These are phyloP conservation scores for Rhizomucor pusillus DNA, from an alignment of 371 early-diverging fungal genomes.

Conservation along the genomic window DNA sequence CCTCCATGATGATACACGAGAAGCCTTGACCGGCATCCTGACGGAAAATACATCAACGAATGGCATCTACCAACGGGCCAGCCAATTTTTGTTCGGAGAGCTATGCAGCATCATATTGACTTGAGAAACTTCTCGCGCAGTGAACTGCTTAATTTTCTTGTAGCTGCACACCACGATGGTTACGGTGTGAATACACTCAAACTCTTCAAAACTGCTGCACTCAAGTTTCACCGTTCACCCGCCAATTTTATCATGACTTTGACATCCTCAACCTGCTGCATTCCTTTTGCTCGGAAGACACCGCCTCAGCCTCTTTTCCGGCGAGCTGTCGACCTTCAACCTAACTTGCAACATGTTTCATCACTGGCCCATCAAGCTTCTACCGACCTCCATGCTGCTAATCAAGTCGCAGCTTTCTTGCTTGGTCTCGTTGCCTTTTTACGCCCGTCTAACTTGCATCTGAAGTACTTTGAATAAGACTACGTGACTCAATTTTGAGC, in stretches of 20 bases:
- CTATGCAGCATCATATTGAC: background rate
- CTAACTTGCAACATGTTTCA: background rate
- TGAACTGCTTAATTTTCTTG: background rate
- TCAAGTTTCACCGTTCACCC: background rate
- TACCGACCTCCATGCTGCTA: background rate
- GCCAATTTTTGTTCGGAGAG: background rate
- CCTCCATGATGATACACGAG: background rate
- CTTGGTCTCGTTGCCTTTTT: slow-evolving; percentile 3
- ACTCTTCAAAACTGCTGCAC: background rate
- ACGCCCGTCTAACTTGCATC: slow-evolving; percentile 7
- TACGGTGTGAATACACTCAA: background rate
- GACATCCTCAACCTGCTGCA: background rate
- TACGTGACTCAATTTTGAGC: no score
- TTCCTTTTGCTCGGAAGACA: background rate
- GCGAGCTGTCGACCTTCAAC: background rate
- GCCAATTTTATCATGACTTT: background rate
- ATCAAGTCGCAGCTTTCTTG: slow-evolving; percentile 3
- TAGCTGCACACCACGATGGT: background rate
- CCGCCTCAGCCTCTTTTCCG: background rate
- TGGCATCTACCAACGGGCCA: background rate
- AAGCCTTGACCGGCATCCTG: background rate
- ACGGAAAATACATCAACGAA: background rate
- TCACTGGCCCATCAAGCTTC: background rate
- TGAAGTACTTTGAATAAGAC: no score
- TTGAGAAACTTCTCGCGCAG: background rate